These are phyloP conservation scores for Gymnopus androsaceus DNA, from an alignment of 1,284 basidiomycete species.

Conservation along the genomic window DNA sequence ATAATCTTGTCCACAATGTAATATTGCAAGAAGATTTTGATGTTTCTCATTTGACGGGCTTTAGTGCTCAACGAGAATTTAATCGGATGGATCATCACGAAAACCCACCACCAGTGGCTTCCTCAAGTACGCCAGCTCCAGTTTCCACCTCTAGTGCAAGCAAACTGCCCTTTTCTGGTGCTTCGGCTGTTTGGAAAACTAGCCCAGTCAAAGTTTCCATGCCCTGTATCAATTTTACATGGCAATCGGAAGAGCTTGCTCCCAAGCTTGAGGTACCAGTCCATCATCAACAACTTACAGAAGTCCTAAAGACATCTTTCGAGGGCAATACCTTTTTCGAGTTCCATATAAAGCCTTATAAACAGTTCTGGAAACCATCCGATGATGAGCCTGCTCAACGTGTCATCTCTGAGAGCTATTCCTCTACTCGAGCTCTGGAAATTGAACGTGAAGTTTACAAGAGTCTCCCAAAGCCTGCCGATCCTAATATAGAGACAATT, in stretches of 20 bases:
- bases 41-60: background rate
- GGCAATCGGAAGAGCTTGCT: background rate
- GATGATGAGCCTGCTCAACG: slow-evolving; percentile 2
- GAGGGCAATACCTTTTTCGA: background rate
- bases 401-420: slow-evolving; percentile 6
- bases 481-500: background rate
- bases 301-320: slow-evolving; percentile 1
- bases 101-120: too few species aligned
- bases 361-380: slow-evolving; percentile 9
- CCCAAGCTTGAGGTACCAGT: background rate
- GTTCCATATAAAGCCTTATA: slow-evolving; percentile 5
- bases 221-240: background rate
- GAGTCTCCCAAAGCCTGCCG: background rate
- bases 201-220: slow-evolving; percentile 1
- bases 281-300: background rate
- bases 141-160: background rate
- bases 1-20: slow-evolving; percentile 3
- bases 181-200: slow-evolving; percentile 4
- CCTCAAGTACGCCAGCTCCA: background rate
- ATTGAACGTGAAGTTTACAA: background rate
- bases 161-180: background rate
- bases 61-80: background rate
- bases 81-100: background rate
- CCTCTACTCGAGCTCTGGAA: slow-evolving; percentile 3
- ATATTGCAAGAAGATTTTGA: slow-evolving; percentile 6